A percentile compares a stretch with the other conserved stretches of the same genome.
These are phyloP conservation scores for Hydnomerulius pinastri DNA, from an alignment of 768 basidiomycete genomes.

Conservation along the genomic window DNA sequence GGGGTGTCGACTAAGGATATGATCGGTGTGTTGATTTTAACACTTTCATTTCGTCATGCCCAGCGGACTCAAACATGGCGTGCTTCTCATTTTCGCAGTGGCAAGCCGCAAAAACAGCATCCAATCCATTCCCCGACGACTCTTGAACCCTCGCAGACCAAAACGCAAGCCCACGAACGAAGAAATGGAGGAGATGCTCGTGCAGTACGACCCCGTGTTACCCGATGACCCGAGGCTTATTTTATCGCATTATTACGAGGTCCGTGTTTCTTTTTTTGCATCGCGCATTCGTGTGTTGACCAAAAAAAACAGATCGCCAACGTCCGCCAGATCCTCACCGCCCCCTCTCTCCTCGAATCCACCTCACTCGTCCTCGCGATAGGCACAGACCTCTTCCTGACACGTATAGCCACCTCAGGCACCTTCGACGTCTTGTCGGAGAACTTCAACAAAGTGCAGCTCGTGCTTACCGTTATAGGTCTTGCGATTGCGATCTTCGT, in stretches of 20 bases:
- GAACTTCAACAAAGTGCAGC: conserved; percentile 90
- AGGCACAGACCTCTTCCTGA: conserved; percentile 89
- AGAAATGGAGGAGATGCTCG: conserved; percentile 84
- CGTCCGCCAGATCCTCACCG: conserved; percentile 67
- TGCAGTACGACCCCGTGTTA: conserved; percentile 82
- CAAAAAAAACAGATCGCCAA: conserved; percentile 58
- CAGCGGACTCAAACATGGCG: background rate
- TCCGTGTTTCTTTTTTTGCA: conserved; percentile 23
- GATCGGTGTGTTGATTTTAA: conserved; percentile 63
- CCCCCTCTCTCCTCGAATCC: conserved; percentile 87
- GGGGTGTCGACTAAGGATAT: conserved; percentile 88
- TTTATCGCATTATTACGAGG: conserved; percentile 59
- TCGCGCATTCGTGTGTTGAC: conserved; percentile 21
- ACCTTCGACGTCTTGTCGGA: conserved; percentile 93
- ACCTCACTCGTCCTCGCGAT: conserved; percentile 86
- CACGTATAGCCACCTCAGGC: conserved; percentile 80
- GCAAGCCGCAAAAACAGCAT: conserved; percentile 76
- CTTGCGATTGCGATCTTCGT: conserved; percentile 76
- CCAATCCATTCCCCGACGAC: conserved; percentile 66
- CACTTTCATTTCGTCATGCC: background rate
- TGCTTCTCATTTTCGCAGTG: conserved; percentile 46
- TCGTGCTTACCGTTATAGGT: conserved; percentile 78
- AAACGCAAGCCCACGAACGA: conserved; percentile 69
- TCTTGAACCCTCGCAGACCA: conserved; percentile 85
- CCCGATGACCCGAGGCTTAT: conserved; percentile 64